Evolutionary conservation across 129 eudicot genomes (phyloP).

Genomic region (Tagetes erecta): DNA sequence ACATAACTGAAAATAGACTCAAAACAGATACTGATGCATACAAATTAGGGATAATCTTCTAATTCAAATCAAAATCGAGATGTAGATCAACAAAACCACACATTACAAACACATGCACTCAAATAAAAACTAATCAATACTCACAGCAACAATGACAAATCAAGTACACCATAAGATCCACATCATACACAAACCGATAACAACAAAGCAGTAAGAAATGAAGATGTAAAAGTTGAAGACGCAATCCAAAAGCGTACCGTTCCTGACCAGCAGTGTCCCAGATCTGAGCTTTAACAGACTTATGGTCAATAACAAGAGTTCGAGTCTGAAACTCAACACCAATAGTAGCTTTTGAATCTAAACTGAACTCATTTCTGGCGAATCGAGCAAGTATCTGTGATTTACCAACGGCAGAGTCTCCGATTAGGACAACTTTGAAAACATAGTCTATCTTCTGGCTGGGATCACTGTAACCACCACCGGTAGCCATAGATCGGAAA

Average conservation of each 20-base stretch:
- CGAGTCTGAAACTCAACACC: slow-evolving; percentile 92
- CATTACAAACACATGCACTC: not conserved
- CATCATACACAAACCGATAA: slow-evolving; percentile 7
- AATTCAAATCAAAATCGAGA: not conserved
- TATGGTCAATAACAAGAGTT: slow-evolving; percentile 67
- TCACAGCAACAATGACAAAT: slow-evolving; percentile 23
- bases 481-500: slow-evolving; percentile 47
- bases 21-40: not conserved
- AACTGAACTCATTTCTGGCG: slow-evolving; percentile 79
- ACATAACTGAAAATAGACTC: not conserved
- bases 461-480: slow-evolving; percentile 59
- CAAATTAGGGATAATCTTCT: not conserved
- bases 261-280: slow-evolving; percentile 98
- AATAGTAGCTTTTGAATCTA: slow-evolving; percentile 86
- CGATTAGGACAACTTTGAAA: slow-evolving; percentile 82
- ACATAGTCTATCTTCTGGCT: slow-evolving; percentile 82
- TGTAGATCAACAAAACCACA: not conserved
- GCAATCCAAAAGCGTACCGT: slow-evolving; percentile 39
- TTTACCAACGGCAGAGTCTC: slow-evolving; percentile 91
- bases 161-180: slow-evolving; percentile 17
- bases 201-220: not conserved
- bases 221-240: not conserved
- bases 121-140: not conserved
- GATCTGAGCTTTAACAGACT: slow-evolving; percentile 97
- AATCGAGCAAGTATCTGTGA: slow-evolving; percentile 83